phyloP scores from a whole-genome alignment of 2,329 filamentous ascomycete species.

The Pezicula neosporulosa region DNA sequence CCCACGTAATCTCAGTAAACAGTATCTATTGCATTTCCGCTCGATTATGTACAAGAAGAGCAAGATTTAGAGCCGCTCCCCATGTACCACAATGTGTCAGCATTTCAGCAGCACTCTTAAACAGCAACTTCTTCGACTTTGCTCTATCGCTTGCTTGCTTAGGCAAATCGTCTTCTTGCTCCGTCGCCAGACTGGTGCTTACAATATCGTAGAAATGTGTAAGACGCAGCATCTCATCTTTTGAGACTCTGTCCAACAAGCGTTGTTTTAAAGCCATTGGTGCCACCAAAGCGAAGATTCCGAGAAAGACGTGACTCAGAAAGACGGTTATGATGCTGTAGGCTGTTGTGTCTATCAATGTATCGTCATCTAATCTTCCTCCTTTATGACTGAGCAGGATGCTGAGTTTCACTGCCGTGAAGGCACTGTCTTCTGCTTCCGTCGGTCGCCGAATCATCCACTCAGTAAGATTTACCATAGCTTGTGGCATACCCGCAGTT shows the following conservation, averaged over 20 bases:
- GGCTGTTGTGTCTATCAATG: slow-evolving; percentile 12
- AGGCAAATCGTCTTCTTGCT: neutral
- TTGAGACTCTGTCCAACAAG: slow-evolving; percentile 1
- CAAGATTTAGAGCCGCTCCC: slow-evolving; percentile 18
- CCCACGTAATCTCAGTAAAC: too few species aligned
- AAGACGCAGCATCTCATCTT: neutral
- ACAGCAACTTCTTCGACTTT: slow-evolving; percentile 10
- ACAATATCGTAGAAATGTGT: slow-evolving; percentile 12
- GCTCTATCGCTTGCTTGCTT: neutral
- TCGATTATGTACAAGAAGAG: slow-evolving; percentile 11
- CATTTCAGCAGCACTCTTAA: slow-evolving; percentile 20
- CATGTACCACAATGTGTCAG: slow-evolving; percentile 18
- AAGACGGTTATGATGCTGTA: slow-evolving; percentile 18
- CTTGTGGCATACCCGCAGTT: slow-evolving; percentile 6
- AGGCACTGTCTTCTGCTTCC: slow-evolving; percentile 11
- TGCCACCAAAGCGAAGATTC: slow-evolving; percentile 15
- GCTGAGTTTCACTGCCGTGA: slow-evolving; percentile 14
- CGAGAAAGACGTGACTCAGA: slow-evolving; percentile 18
- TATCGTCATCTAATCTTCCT: neutral
- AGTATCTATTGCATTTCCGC: too few species aligned
- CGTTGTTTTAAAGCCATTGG: slow-evolving; percentile 3
- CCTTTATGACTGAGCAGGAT: slow-evolving; percentile 4
- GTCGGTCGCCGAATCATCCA: slow-evolving; percentile 10
- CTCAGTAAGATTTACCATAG: slow-evolving; percentile 12
- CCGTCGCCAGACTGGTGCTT: slow-evolving; percentile 1